Base-by-base conservation (phyloP, 495 filamentous ascomycete genomes). In the Aspergillus diversus region DNA sequence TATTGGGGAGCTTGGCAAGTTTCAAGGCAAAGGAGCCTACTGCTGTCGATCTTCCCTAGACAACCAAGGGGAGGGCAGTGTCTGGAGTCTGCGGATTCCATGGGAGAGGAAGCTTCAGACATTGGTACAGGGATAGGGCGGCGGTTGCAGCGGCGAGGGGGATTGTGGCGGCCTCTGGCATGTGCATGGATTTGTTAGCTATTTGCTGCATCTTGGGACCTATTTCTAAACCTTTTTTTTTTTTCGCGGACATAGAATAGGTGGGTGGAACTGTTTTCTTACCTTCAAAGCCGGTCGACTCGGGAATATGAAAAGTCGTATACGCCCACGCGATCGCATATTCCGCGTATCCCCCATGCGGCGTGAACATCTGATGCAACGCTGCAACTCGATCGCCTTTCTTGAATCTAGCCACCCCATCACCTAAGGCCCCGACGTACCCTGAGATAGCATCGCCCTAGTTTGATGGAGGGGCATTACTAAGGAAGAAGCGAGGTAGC, bases 61-160 rank as follows among this genome's bases (percentile, higher is more conserved):
- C 75, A 6, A 90, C 73, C 0, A 89, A 77, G 0, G 75, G 70
- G 31, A 74, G 64, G 8, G 63, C 69, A 15, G 80, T 72, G 35
- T 39, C 35, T 39, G 35, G 12, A 39, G 35, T 12, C 35, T 39
- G 35, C 1, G 80, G 79, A 2, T 71, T 71, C 88, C 87, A 92
- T 0, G 89, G 89, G 37, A 84, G 72, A 6, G 90, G 89, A 3
- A 93, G 82, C 5, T 72, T 70, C 9, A 92, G 80, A 3, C 74
- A 68, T 33, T 75, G 69, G 64, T 87, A 90, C 0, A 93, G 73
- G 1, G 83, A 90, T 3, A 91, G 60, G 0, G 87, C 89, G 2
- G 89, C 80, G 1, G 90, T 93, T 87, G 91, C 86, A 33, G 87
- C 89, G 4, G 90, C 90, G 5, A 93, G 80, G 0, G 89, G 90